Base-by-base conservation (phyloP, 257 asterid species). In the Nicotiana tabacum region DNA sequence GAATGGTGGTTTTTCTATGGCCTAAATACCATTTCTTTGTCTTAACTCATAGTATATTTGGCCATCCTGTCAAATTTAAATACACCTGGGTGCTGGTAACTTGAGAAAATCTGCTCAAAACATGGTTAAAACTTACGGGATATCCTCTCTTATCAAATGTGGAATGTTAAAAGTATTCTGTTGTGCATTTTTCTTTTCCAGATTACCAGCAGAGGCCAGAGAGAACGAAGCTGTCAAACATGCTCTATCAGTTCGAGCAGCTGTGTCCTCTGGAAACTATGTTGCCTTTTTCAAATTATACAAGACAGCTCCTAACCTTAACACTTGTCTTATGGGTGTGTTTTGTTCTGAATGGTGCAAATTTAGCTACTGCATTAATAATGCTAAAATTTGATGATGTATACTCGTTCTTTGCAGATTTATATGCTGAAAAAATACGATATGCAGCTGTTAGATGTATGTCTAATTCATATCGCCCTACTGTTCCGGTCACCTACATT, bases 381-480 rank as follows among this genome's bases (percentile, higher is more conserved):
- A n/a, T 37, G 83, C 60, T 39, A 39, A 43, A 43, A 66, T 37
- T 39, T 39, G 77, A 48, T 80, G 16, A 51, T 51, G 37, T 85
- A 32, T 61, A 64, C 56, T 69, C 29, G 69, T 35, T 51, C 16
- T 62, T 8, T 89, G 92, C 95, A 96, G 99, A 93, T 91, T 97
- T 92, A 65, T 88, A 96, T 88, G 98, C 92, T 83, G 99, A 96
- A 83, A 94, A 96, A 92, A 93, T 96, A 97, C 93, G 99, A 84
- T 96, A 94, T 84, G 95, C 94, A 5, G 99, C 99, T 48, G 89
- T 94, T 70, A 96, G 91, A 84, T 94, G 97, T 87, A 93, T 96
- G 69, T 92, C 92, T 77, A 97, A 98, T 58, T 94, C 99, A n/a
- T 90, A 92, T 87, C 98, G 99, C 29, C 99, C 99, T 39, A 89